Conservation (phyloP, 192 early-diverging fungal genomes). For the Rhizophagus sp. region DNA sequence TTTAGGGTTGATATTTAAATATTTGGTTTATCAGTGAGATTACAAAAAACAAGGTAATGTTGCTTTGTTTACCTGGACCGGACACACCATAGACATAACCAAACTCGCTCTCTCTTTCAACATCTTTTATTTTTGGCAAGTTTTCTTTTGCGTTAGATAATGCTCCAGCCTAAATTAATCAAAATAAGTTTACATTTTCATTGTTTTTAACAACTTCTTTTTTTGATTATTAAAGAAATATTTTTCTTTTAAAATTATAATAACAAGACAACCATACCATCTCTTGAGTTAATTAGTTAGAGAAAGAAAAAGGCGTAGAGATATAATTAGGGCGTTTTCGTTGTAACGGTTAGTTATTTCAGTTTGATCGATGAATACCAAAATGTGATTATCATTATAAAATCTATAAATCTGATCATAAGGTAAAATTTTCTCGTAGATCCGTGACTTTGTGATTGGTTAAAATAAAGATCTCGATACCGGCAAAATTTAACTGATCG, state of each 20-base stretch:
- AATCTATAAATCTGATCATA: background rate
- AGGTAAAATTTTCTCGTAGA: background rate
- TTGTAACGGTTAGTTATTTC: background rate
- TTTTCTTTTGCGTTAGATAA: conserved; percentile 83
- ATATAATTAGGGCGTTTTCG: background rate
- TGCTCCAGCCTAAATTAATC: conserved; percentile 76
- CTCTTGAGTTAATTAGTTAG: too few relatives aligned
- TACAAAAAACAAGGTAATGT: background rate
- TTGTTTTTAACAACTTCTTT: background rate
- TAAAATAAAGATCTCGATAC: background rate
- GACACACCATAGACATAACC: conserved; percentile 98
- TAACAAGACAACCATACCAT: too few relatives aligned
- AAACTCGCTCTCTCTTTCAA: conserved; percentile 80
- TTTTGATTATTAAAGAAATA: too few relatives aligned
- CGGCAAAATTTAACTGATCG: too few relatives aligned
- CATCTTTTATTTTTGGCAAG: conserved; percentile 83
- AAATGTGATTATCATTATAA: background rate
- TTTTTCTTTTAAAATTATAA: too few relatives aligned
- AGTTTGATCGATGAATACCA: background rate
- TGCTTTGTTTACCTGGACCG: conserved; percentile 77
- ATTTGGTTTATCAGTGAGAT: too few relatives aligned
- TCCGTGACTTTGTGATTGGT: background rate
- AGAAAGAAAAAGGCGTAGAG: background rate
- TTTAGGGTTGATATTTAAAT: too few relatives aligned
- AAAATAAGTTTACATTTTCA: background rate